Percentiles rank a stretch among this genome's conserved stretches.
Evolutionary conservation across 805 yeast species (phyloP).

Genomic region (Candida railenensis): DNA sequence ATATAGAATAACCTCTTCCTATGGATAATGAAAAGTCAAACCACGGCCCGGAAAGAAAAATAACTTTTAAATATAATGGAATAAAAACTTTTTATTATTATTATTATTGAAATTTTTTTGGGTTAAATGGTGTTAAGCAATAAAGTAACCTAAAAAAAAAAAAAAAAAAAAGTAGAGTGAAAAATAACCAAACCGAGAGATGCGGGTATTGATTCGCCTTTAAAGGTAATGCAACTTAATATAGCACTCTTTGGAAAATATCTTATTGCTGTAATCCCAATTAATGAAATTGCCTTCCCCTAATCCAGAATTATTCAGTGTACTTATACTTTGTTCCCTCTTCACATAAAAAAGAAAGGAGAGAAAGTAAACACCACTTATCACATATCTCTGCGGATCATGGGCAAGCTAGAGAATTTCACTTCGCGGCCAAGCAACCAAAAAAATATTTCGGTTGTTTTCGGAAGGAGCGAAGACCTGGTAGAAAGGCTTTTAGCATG

Average conservation of each 20-base stretch:
- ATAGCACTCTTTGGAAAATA: too few relatives aligned
- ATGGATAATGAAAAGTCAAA: not conserved
- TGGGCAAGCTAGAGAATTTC: not conserved
- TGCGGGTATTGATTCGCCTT: too few relatives aligned
- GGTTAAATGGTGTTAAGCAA: not conserved
- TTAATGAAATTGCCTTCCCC: not conserved
- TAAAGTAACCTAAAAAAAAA: not conserved
- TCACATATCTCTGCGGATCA: not conserved
- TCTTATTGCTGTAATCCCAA: too few relatives aligned
- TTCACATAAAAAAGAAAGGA: not conserved
- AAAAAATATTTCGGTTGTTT: conserved; percentile 2
- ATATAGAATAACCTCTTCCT: not conserved
- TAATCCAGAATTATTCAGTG: not conserved
- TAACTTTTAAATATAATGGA: too few relatives aligned
- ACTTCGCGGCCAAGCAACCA: not conserved
- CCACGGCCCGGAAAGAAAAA: not conserved
- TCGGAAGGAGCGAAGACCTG: not conserved
- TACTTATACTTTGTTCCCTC: not conserved
- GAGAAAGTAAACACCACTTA: not conserved
- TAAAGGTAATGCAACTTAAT: too few relatives aligned
- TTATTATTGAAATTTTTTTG: not conserved
- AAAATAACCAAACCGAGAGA: not conserved
- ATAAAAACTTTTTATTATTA: too few relatives aligned
- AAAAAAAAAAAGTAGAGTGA: not conserved
- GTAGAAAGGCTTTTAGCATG: not conserved